Evolutionary conservation across 169 alveolate species (phyloP).

Genomic region (Theileria luwenshuni): DNA sequence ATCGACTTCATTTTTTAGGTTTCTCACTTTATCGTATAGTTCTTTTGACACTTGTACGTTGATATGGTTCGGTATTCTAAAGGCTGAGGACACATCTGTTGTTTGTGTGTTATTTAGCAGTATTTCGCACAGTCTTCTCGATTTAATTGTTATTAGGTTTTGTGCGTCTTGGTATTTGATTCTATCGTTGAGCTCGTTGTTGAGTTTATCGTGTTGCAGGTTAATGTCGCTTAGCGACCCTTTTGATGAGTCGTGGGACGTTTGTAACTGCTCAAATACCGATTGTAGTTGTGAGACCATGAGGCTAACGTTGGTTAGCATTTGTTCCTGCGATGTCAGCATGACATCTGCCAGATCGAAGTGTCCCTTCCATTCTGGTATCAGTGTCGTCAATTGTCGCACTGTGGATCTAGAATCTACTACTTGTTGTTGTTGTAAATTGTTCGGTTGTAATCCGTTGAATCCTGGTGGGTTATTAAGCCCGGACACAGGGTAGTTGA

Average conservation of each 20-base stretch:
- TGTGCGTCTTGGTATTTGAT: conserved; percentile 48
- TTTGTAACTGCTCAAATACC: conserved; percentile 19
- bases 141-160: conserved; percentile 44
- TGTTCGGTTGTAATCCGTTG: neutral
- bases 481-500: neutral
- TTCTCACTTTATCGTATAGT: conserved; percentile 31
- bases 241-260: conserved; percentile 36
- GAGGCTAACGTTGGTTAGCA: conserved; percentile 23
- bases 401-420: conserved; percentile 46
- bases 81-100: conserved; percentile 25
- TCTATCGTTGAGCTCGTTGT: conserved; percentile 35
- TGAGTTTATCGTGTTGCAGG: conserved; percentile 34
- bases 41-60: conserved; percentile 60
- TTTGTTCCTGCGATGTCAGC: conserved; percentile 38
- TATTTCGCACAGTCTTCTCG: conserved; percentile 53
- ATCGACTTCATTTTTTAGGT: conserved; percentile 31
- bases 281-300: conserved; percentile 38
- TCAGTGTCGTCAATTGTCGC: conserved; percentile 40
- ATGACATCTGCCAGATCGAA: conserved; percentile 63
- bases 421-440: neutral
- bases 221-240: conserved; percentile 39
- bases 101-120: conserved; percentile 16
- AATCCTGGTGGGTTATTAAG: neutral
- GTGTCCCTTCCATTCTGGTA: conserved; percentile 68
- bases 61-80: conserved; percentile 63